Evolutionary conservation across 495 filamentous ascomycete species (phyloP).

Genomic region (Penicillium simplicissimum): DNA sequence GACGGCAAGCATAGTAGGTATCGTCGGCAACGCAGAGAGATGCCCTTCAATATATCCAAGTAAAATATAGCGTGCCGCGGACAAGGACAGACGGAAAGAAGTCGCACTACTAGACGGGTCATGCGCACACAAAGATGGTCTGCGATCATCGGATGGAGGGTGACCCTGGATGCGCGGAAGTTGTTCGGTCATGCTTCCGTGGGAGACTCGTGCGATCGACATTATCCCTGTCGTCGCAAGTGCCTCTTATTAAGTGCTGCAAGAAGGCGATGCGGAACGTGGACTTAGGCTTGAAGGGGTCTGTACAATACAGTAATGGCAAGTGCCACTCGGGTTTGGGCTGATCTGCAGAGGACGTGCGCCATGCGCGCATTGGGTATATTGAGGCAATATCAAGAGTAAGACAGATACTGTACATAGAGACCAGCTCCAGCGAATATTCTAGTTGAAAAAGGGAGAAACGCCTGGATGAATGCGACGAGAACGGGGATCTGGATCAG

Average conservation of each 20-base stretch:
- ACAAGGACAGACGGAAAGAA: background rate
- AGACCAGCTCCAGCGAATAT: constrained; percentile 11
- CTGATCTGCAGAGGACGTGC: background rate
- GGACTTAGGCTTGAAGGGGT: too few relatives aligned
- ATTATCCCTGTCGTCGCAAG: background rate
- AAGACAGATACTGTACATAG: constrained; percentile 13
- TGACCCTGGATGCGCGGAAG: constrained; percentile 13
- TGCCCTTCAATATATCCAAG: background rate
- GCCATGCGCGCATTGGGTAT: constrained; percentile 2
- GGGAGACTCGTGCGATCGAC: background rate
- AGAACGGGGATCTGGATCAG: background rate
- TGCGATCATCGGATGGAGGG: constrained; percentile 23
- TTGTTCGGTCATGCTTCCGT: constrained; percentile 20
- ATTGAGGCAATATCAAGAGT: constrained; percentile 5
- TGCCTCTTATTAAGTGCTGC: background rate
- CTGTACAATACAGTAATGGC: background rate
- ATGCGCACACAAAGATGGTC: constrained; percentile 19
- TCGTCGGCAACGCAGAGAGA: background rate
- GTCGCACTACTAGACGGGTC: constrained; percentile 17
- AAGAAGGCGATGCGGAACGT: background rate
- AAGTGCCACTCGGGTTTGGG: background rate
- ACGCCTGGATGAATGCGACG: constrained; percentile 7
- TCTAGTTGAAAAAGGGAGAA: background rate
- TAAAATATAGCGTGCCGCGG: too few relatives aligned
- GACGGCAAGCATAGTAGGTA: background rate